phyloP scores from a whole-genome alignment of 202 grass and related monocot species.

The Zizania palustris region DNA sequence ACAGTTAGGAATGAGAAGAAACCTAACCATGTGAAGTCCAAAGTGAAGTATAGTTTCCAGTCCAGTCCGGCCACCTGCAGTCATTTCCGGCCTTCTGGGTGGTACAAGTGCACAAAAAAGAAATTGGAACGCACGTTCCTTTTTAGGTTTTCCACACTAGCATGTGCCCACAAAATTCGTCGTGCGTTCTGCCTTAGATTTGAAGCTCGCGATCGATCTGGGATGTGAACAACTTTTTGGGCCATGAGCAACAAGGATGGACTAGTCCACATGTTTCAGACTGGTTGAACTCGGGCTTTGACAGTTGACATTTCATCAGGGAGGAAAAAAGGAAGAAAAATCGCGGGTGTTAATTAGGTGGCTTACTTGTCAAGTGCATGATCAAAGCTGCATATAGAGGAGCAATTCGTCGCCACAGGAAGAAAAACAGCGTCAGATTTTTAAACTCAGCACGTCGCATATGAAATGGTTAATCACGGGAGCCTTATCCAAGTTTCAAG shows the following conservation, averaged over 20 bases:
- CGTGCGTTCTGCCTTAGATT: neutral
- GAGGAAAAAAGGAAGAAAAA: too few species aligned
- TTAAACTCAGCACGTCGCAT: neutral
- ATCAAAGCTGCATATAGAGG: neutral
- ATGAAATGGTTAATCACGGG: neutral
- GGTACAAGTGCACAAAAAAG: neutral
- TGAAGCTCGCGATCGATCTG: neutral
- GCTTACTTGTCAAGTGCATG: neutral
- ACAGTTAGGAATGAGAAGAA: neutral
- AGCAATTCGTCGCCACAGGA: neutral
- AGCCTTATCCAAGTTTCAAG: neutral
- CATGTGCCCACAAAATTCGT: neutral
- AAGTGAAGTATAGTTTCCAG: neutral
- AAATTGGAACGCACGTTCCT: neutral
- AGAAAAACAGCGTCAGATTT: neutral
- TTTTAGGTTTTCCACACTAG: conserved; percentile 1
- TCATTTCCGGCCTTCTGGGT: neutral
- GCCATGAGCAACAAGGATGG: neutral
- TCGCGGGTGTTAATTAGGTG: neutral
- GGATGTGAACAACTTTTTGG: neutral
- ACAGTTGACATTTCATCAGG: neutral
- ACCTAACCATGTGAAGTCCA: neutral
- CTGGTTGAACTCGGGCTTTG: neutral
- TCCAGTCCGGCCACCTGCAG: neutral
- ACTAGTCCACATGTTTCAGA: neutral